Evolutionary conservation across 2,329 filamentous ascomycete genomes (phyloP).

Genomic region (Chaetomiaceae sp.): DNA sequence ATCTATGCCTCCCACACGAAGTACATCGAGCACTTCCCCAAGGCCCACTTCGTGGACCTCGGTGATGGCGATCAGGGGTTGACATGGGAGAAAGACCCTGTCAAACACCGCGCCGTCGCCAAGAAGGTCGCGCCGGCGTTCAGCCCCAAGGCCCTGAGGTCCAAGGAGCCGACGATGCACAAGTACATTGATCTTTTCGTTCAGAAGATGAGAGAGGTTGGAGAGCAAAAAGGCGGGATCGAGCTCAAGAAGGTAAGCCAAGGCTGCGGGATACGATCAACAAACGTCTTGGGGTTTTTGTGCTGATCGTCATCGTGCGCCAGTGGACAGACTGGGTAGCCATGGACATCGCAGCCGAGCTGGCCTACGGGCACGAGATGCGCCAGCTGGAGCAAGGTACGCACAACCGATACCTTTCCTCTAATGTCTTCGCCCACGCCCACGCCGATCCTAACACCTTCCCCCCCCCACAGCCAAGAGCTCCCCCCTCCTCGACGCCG

Average conservation of each 20-base stretch:
- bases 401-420: no score
- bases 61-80: slow-evolving; percentile 11
- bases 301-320: not conserved
- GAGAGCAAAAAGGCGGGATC: not conserved
- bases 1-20: no score
- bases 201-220: slow-evolving; percentile 3
- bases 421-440: no score
- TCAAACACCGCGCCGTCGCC: slow-evolving; percentile 9
- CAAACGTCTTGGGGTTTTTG: no score
- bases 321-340: slow-evolving; percentile 16
- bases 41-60: slow-evolving; percentile 5
- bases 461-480: no score
- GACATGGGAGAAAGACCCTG: slow-evolving; percentile 6
- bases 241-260: no score
- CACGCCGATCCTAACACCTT: not conserved
- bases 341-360: slow-evolving; percentile 13
- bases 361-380: slow-evolving; percentile 11
- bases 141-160: slow-evolving; percentile 8
- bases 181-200: slow-evolving; percentile 14
- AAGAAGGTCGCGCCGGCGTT: slow-evolving; percentile 16
- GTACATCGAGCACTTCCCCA: not conserved
- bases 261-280: no score
- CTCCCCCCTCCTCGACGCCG: not conserved
- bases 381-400: slow-evolving; percentile 11
- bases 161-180: slow-evolving; percentile 8